These are phyloP conservation scores for Tolypocladium album DNA, from an alignment of 2,329 filamentous ascomycete genomes.

Conservation along the genomic window DNA sequence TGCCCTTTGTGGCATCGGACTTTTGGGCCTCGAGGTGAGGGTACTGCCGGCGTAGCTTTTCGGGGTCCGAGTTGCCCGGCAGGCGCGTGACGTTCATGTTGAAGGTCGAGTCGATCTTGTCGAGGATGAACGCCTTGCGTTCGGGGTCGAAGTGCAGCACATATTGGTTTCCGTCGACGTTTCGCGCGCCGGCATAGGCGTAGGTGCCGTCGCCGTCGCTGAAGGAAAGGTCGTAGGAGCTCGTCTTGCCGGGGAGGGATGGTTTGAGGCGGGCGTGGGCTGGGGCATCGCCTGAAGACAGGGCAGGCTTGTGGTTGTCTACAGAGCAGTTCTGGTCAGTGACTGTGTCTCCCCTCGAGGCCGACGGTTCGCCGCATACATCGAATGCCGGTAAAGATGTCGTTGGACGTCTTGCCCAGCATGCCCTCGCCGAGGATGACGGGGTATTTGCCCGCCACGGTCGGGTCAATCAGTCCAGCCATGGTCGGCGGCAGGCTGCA, in stretches of 20 bases:
- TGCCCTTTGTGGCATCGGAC: constrained; percentile 15
- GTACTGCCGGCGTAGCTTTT: constrained; percentile 55
- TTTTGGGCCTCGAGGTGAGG: constrained; percentile 43
- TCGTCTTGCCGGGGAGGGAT: constrained; percentile 33
- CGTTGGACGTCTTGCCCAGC: constrained; percentile 42
- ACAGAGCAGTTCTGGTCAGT: not conserved
- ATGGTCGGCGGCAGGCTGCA: constrained; percentile 5
- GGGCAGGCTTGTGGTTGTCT: constrained; percentile 54
- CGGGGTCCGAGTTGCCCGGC: constrained; percentile 52
- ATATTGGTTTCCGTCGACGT: constrained; percentile 45
- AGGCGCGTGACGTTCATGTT: constrained; percentile 74
- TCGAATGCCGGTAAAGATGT: constrained; percentile 49
- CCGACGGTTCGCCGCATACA: constrained; percentile 30
- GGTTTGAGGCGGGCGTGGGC: constrained; percentile 40
- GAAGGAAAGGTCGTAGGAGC: constrained; percentile 45
- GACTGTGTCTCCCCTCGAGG: not conserved
- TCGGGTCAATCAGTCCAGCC: constrained; percentile 44
- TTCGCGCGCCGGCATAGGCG: constrained; percentile 48
- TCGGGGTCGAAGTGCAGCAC: constrained; percentile 67
- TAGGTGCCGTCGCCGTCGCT: constrained; percentile 46
- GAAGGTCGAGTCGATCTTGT: constrained; percentile 71
- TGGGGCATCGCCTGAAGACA: constrained; percentile 37
- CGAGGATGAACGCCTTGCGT: constrained; percentile 68
- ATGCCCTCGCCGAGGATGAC: constrained; percentile 53
- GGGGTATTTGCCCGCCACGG: constrained; percentile 50